Percentiles rank a stretch among this genome's conserved stretches.
Conservation (phyloP, 2,329 filamentous ascomycete species). For the Botrytis sinoallii region DNA sequence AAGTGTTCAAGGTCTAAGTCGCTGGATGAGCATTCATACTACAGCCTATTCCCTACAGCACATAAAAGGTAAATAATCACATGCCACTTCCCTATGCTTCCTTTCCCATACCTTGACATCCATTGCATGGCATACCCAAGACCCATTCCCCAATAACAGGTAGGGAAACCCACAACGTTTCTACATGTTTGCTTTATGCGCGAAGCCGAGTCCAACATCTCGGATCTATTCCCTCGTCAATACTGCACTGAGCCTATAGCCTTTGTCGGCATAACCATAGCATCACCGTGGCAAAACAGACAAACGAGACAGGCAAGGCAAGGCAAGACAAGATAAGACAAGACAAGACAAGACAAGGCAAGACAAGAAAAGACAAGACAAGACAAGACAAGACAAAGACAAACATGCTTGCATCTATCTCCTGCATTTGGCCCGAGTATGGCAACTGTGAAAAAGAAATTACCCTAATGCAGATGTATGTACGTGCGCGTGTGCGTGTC, state of each 20-base stretch:
- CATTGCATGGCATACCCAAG: background rate
- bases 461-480: slow-evolving; percentile 14
- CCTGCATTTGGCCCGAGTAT: slow-evolving; percentile 1
- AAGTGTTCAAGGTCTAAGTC: slow-evolving; percentile 15
- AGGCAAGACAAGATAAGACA: background rate
- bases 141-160: background rate
- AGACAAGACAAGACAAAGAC: background rate
- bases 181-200: slow-evolving; percentile 3
- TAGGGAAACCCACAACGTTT: background rate
- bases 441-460: background rate
- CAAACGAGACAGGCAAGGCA: background rate
- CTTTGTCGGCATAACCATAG: background rate
- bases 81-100: slow-evolving; percentile 14
- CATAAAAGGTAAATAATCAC: slow-evolving; percentile 9
- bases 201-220: slow-evolving; percentile 8
- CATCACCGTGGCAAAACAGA: slow-evolving; percentile 1
- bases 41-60: background rate
- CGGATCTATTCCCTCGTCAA: background rate
- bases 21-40: slow-evolving; percentile 8
- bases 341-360: background rate
- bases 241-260: background rate
- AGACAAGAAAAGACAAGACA: background rate
- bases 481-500: slow-evolving; percentile 9
- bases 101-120: background rate
- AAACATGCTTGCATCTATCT: slow-evolving; percentile 6